Evolutionary conservation across 2,329 filamentous ascomycete genomes (phyloP).

Genomic region (Xylariomycetidae sp.): DNA sequence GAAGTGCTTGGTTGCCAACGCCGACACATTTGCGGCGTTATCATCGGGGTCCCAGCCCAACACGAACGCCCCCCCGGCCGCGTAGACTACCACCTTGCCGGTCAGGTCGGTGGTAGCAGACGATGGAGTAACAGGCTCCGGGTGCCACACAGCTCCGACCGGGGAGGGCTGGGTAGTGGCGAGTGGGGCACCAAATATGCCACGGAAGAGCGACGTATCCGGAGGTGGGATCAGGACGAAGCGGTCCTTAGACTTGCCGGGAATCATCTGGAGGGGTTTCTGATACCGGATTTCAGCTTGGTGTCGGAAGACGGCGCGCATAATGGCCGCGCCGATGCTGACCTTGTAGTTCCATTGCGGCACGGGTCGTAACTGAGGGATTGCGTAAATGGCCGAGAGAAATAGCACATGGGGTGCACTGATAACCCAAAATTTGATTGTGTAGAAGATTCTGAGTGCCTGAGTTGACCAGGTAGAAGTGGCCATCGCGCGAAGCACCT

Average conservation of each 20-base stretch:
- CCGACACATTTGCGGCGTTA: conserved; percentile 1
- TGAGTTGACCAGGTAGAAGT: neutral
- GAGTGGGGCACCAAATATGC: conserved; percentile 5
- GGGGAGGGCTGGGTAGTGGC: conserved; percentile 8
- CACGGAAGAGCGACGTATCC: conserved; percentile 4
- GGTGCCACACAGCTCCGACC: conserved; percentile 12
- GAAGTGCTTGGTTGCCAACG: conserved; percentile 5
- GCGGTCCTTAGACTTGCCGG: conserved; percentile 8
- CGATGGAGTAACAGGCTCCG: neutral
- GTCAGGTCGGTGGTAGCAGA: neutral
- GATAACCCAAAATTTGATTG: neutral
- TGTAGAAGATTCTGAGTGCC: neutral
- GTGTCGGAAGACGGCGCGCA: conserved; percentile 8
- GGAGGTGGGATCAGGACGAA: conserved; percentile 9
- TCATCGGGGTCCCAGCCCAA: conserved; percentile 9
- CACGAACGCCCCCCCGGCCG: conserved; percentile 13
- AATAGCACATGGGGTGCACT: neutral
- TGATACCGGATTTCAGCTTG: conserved; percentile 7
- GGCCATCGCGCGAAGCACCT: neutral
- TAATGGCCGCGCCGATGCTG: conserved; percentile 6
- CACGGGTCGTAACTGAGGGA: conserved; percentile 8
- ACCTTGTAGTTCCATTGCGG: conserved; percentile 11
- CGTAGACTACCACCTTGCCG: conserved; percentile 8
- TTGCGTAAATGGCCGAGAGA: neutral
- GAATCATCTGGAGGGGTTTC: conserved; percentile 6